Base-by-base conservation (phyloP, 1,139 yeast species). In the Debaryomyces robertsiae region DNA sequence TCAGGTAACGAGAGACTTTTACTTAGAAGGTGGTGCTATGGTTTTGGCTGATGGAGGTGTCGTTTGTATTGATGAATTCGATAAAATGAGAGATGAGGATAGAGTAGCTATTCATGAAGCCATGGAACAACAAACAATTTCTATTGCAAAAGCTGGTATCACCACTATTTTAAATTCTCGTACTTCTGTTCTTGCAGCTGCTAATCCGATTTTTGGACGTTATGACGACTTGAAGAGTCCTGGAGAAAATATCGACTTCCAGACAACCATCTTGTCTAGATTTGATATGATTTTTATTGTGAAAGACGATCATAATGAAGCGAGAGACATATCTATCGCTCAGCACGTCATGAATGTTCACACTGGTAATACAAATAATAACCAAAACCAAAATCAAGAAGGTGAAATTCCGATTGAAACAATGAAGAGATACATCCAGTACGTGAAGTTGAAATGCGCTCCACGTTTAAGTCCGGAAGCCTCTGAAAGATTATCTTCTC, bases 41-140 rank as follows among this genome's bases (percentile, higher is more conserved):
- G 98, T 93, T 14, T 73, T 93, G 43, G 98, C 99, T 0, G 99
- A 93, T 67, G 98, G 98, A 30, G 99, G 99, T 53, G 97, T 93
- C 37, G 98, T 93, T 36, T 93, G 98, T 77, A 94, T 93, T 58
- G 99, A 93, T 73, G 99, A 93, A 73, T 93, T 93, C 58, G 99
- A 93, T 67, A 93, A 93, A 69, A 93, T 93, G 99, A 78, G 98
- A 65, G 99, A 94, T 58, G 98, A 93, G 62, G 98, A 94, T 65
- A 79, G 99, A 62, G 98, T 93, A 28, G 98, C 98, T 0, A 94
- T 93, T 54, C 99, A 93, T 64, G 99, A 93, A 73, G 98, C 98
- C 6, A 93, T 93, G 99, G 99, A 93, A 70, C 99, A 93, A 66
- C 99, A 93, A 67, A 93, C 98, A 0, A 93, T 93, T 50, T 91